phyloP scores from a whole-genome alignment of 2,329 filamentous ascomycete genomes.

The Nannizzia gypsea region DNA sequence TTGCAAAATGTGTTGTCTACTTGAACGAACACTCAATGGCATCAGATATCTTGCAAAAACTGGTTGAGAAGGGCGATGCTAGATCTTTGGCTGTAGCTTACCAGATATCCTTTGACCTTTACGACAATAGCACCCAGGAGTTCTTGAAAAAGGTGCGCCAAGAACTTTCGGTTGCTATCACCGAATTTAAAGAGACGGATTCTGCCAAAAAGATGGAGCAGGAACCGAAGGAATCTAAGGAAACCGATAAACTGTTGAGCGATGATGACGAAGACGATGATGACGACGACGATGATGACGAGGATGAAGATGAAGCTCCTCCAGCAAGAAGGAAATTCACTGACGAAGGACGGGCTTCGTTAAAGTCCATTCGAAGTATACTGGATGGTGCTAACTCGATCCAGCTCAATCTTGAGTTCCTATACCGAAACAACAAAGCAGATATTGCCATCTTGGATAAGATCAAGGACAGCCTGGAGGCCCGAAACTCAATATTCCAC shows the following conservation, averaged over 20 bases:
- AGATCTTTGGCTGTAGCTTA: constrained; percentile 78
- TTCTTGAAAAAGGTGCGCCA: constrained; percentile 84
- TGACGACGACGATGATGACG: constrained; percentile 32
- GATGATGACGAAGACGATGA: constrained; percentile 28
- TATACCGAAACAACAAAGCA: constrained; percentile 89
- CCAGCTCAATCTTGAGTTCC: constrained; percentile 86
- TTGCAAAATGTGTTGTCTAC: constrained; percentile 95
- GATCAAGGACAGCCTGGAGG: constrained; percentile 87
- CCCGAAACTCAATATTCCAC: constrained; percentile 96
- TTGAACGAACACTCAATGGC: constrained; percentile 86
- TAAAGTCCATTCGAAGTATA: constrained; percentile 47
- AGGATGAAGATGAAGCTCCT: constrained; percentile 39
- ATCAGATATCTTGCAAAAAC: constrained; percentile 67
- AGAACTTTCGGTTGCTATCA: constrained; percentile 51
- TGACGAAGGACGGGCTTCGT: constrained; percentile 43
- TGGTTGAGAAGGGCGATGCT: constrained; percentile 68
- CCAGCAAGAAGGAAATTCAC: constrained; percentile 31
- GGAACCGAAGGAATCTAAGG: constrained; percentile 45
- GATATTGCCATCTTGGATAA: constrained; percentile 91
- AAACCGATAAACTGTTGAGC: constrained; percentile 38
- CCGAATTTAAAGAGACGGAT: constrained; percentile 28
- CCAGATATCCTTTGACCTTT: constrained; percentile 94
- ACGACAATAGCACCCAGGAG: constrained; percentile 97
- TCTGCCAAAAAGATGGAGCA: constrained; percentile 42
- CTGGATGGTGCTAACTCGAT: constrained; percentile 88